Evolutionary conservation across 352 stramenopile genomes (phyloP).

Genomic region (Phytophthora foliorum): DNA sequence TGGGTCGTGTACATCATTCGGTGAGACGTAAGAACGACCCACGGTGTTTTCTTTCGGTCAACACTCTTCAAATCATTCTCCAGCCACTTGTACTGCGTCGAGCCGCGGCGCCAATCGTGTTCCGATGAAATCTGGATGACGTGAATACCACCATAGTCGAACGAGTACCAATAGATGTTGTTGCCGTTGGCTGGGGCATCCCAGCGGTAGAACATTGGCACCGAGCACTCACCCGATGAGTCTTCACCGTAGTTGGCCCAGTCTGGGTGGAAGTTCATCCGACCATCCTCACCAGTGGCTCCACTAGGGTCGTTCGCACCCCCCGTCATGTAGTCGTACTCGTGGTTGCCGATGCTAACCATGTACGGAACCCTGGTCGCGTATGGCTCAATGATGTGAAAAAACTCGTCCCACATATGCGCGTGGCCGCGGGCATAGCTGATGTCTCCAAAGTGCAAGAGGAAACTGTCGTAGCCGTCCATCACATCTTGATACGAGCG

Average conservation of each 20-base stretch:
- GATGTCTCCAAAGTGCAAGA: conserved; percentile 83
- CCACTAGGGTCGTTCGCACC: conserved; percentile 71
- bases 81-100: conserved; percentile 92
- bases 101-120: conserved; percentile 89
- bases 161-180: conserved; percentile 93
- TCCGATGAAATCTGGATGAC: conserved; percentile 94
- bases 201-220: conserved; percentile 83
- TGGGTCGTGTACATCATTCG: conserved; percentile 93
- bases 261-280: conserved; percentile 73
- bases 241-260: conserved; percentile 83
- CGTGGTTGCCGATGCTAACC: conserved; percentile 83
- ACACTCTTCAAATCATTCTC: conserved; percentile 85
- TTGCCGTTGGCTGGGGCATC: conserved; percentile 69
- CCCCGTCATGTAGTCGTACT: conserved; percentile 78
- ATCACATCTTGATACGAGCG: conserved; percentile 72
- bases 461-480: conserved; percentile 73
- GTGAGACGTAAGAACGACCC: conserved; percentile 93
- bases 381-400: conserved; percentile 75
- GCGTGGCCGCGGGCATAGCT: conserved; percentile 73
- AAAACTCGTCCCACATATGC: conserved; percentile 81
- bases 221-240: conserved; percentile 78
- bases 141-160: conserved; percentile 90
- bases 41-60: conserved; percentile 90
- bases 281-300: conserved; percentile 49
- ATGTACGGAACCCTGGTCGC: conserved; percentile 83